A percentile compares a stretch with the other conserved stretches of the same genome.
Conservation (phyloP, 2,329 filamentous ascomycete species). For the Diaporthe velutina region DNA sequence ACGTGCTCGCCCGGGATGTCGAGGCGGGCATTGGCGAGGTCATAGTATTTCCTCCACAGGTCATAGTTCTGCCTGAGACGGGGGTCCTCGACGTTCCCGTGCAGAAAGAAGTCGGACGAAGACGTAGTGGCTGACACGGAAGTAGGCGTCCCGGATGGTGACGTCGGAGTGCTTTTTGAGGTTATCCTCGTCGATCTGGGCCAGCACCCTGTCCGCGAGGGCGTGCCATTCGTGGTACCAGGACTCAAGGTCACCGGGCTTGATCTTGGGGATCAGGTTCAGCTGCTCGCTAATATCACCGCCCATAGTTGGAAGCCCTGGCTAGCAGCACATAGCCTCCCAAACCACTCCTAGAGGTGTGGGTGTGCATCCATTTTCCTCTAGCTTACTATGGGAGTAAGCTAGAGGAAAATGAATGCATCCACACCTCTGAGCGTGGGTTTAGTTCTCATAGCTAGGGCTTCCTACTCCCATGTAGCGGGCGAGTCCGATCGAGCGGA, state of each 20-base stretch:
- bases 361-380: no score
- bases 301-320: no score
- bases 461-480: no score
- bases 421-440: no score
- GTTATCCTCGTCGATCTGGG: background rate
- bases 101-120: constrained; percentile 58
- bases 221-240: background rate
- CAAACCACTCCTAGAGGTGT: no score
- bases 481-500: background rate
- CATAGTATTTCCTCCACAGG: constrained; percentile 52
- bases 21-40: constrained; percentile 51
- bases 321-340: no score
- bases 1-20: constrained; percentile 52
- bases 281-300: background rate
- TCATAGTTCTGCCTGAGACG: constrained; percentile 47
- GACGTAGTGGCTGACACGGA: constrained; percentile 57
- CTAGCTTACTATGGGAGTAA: no score
- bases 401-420: no score
- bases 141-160: constrained; percentile 40
- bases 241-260: background rate
- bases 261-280: background rate
- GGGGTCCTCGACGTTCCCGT: constrained; percentile 55
- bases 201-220: background rate
- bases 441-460: no score
- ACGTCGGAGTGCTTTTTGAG: background rate